Base-by-base conservation (phyloP, 2,329 filamentous ascomycete genomes). In the Monilinia aucupariae region DNA sequence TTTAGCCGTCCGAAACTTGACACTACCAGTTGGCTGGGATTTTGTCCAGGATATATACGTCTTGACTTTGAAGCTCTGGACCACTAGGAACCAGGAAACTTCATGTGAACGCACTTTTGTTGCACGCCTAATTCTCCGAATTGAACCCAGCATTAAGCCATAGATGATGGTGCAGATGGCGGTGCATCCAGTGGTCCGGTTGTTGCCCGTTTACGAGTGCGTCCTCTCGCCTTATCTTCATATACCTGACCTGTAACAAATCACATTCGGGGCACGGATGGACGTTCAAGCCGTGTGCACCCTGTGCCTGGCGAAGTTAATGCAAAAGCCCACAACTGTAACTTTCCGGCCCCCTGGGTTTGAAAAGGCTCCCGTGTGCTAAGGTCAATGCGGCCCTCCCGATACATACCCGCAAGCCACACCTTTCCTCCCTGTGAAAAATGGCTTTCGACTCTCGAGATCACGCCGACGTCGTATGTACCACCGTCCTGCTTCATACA, bases 111-210 rank as follows among this genome's bases (percentile, higher is more conserved):
- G 43, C 27, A 20, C 4, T 45, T 37, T 39, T 61, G 59, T 61
- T 61, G 59, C 59, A 61, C n/a, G 39, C 37, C 50, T 61, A 61
- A 61, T 61, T 61, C 39, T 61, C 59, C 59, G 50, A 30, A 3
- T 37, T n/a, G n/a, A n/a, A n/a, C n/a, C n/a, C n/a, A 47, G 13
- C 7, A 20, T 56, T 34, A 25, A 43, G 6, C 10, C 9, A 39
- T 30, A 30, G 27, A 30, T 30, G 27, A 30, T 30, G 27, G 27
- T 12, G 32, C 20, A 32, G 27, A 12, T 30, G 12, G n/a, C 22
- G n/a, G 41, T 34, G 13, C 41, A 47, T 25, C n/a, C 17, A 34
- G 27, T 17, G 27, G 9, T 34, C 20, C 12, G n/a, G 12, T 30
- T 32, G 8, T 34, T 56, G 27, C 3, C 17, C 2, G n/a, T 13